Percentiles rank a stretch among this genome's conserved stretches.
These are phyloP conservation scores for Neopestalotiopsis rosae DNA, from an alignment of 2,329 filamentous ascomycete species.

Conservation along the genomic window DNA sequence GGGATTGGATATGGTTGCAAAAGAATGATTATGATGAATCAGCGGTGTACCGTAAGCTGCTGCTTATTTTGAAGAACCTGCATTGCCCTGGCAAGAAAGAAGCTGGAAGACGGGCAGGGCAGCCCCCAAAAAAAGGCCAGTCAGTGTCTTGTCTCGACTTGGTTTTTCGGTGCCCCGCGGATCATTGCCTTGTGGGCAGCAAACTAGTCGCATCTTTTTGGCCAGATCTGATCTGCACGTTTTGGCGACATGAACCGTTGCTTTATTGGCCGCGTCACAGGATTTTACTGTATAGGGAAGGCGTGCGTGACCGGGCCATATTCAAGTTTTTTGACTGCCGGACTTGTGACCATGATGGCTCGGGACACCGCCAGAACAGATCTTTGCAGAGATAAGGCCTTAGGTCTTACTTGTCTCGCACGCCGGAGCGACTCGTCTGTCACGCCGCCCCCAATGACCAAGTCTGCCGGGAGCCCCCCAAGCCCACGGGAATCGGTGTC, in stretches of 20 bases:
- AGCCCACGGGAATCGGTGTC: not conserved
- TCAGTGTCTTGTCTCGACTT: not conserved
- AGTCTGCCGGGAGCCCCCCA: not conserved
- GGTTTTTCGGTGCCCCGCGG: not conserved
- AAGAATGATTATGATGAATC: not conserved
- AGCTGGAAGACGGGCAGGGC: not conserved
- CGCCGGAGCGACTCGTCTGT: not conserved
- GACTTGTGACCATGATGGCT: no score
- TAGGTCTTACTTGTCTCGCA: not conserved
- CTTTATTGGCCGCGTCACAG: not conserved
- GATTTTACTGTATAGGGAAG: not conserved
- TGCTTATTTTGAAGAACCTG: not conserved
- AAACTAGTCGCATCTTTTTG: not conserved
- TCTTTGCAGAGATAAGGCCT: no score
- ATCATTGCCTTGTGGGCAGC: not conserved
- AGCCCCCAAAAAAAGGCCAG: not conserved
- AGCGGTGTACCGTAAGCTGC: not conserved
- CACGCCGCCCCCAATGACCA: not conserved
- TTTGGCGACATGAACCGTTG: not conserved
- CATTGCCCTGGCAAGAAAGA: no score
- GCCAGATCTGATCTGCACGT: not conserved
- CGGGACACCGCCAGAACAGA: no score
- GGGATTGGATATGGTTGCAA: not conserved
- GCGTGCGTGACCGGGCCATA: not conserved
- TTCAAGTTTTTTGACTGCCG: no score